Conservation (phyloP, 1,284 basidiomycete species). For the Ceratobasidium sp. region DNA sequence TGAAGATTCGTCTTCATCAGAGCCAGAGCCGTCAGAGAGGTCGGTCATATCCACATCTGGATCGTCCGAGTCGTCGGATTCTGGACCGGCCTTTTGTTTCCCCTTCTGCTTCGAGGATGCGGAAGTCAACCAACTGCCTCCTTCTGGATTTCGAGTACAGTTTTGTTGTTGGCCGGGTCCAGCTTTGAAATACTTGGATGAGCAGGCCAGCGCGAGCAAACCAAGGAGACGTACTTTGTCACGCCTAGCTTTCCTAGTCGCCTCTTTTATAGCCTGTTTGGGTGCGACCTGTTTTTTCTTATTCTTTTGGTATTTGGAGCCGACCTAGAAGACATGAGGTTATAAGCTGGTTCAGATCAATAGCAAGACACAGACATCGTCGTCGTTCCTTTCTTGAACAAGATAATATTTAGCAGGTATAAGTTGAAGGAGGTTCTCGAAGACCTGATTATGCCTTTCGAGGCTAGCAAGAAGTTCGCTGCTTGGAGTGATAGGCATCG, state of each 20-base stretch:
- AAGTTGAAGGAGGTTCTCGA: slow-evolving; percentile 79
- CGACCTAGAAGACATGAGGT: slow-evolving; percentile 47
- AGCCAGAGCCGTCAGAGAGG: slow-evolving; percentile 45
- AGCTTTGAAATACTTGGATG: slow-evolving; percentile 60
- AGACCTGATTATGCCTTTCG: slow-evolving; percentile 81
- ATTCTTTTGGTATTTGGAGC: slow-evolving; percentile 87
- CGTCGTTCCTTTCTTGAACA: slow-evolving; percentile 67
- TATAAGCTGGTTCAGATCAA: slow-evolving; percentile 46
- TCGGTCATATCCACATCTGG: slow-evolving; percentile 47
- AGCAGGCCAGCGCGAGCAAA: background rate
- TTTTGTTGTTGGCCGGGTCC: slow-evolving; percentile 87
- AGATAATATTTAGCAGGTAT: slow-evolving; percentile 91
- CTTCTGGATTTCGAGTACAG: slow-evolving; percentile 76
- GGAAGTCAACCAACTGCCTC: slow-evolving; percentile 55
- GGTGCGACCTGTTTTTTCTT: slow-evolving; percentile 83
- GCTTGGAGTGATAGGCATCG: slow-evolving; percentile 56
- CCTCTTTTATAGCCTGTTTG: slow-evolving; percentile 86
- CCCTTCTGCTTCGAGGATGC: slow-evolving; percentile 51
- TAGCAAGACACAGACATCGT: slow-evolving; percentile 57
- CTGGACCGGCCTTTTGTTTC: slow-evolving; percentile 53
- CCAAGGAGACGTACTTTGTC: slow-evolving; percentile 68
- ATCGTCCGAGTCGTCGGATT: slow-evolving; percentile 50
- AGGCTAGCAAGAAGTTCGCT: slow-evolving; percentile 69
- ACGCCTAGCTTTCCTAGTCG: slow-evolving; percentile 81
- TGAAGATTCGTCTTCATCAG: slow-evolving; percentile 43